These are phyloP conservation scores for Candida manassasensis DNA, from an alignment of 805 yeast genomes.

Conservation along the genomic window DNA sequence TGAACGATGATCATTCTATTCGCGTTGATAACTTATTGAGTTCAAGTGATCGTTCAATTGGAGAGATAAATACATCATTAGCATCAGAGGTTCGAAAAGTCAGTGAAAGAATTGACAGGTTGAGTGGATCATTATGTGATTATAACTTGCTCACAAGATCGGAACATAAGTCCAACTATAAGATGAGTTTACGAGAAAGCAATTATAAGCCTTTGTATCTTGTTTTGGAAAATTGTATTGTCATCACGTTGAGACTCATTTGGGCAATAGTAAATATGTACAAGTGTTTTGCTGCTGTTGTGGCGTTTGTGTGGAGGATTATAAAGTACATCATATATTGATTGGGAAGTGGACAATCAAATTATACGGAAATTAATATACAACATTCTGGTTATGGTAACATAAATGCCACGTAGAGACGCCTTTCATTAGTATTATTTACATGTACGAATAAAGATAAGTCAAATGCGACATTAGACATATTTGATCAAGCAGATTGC, in stretches of 20 bases:
- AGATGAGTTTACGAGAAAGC: constrained; percentile 24
- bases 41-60: constrained; percentile 61
- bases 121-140: constrained; percentile 31
- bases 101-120: constrained; percentile 44
- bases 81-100: constrained; percentile 56
- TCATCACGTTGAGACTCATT: constrained; percentile 45
- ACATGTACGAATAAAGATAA: too few relatives aligned
- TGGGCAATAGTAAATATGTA: constrained; percentile 54
- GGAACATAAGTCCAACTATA: constrained; percentile 4
- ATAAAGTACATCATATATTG: constrained; percentile 10
- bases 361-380: too few relatives aligned
- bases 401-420: too few relatives aligned
- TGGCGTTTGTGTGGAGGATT: constrained; percentile 19
- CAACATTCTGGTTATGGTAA: too few relatives aligned
- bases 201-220: constrained; percentile 38
- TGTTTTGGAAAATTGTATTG: constrained; percentile 49
- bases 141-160: constrained; percentile 13
- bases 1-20: constrained; percentile 44
- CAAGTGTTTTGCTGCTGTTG: constrained; percentile 24
- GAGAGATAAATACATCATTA: constrained; percentile 69
- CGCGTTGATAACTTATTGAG: constrained; percentile 58
- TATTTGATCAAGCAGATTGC: neutral
- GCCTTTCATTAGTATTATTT: too few relatives aligned
- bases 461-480: neutral
- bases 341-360: neutral